phyloP scores from a whole-genome alignment of 352 stramenopile genomes.

The Pythium aquatile region DNA sequence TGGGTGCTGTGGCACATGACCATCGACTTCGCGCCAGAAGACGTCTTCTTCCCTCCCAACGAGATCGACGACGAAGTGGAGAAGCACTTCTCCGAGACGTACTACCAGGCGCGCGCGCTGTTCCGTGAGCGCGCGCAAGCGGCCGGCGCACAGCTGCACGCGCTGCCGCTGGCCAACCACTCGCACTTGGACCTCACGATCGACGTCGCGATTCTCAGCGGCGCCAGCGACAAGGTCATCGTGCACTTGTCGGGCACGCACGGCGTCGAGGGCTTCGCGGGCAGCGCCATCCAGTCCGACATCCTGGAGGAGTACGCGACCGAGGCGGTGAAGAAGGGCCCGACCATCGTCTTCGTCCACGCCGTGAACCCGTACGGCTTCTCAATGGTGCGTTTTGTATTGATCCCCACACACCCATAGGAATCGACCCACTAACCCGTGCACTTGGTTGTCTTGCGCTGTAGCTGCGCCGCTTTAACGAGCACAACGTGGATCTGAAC shows the following conservation, averaged over 20 bases:
- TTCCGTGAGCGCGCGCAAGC: slow-evolving; percentile 45
- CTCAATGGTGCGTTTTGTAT: slow-evolving; percentile 36
- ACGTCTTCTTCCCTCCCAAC: slow-evolving; percentile 33
- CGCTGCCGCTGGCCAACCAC: slow-evolving; percentile 43
- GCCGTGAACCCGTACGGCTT: slow-evolving; percentile 93
- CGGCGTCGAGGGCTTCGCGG: slow-evolving; percentile 79
- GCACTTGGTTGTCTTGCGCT: background rate
- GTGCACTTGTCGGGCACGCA: slow-evolving; percentile 83
- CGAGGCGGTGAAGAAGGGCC: slow-evolving; percentile 11
- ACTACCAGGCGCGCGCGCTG: slow-evolving; percentile 60
- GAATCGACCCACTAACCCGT: too few species aligned
- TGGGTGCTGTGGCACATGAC: slow-evolving; percentile 40
- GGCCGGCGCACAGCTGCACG: slow-evolving; percentile 42
- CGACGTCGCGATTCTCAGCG: slow-evolving; percentile 61
- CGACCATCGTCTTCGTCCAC: slow-evolving; percentile 91
- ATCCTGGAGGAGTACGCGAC: slow-evolving; percentile 38
- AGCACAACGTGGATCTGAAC: slow-evolving; percentile 95
- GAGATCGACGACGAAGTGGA: slow-evolving; percentile 37
- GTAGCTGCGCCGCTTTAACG: slow-evolving; percentile 86
- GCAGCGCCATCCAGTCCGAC: slow-evolving; percentile 75
- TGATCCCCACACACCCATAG: background rate
- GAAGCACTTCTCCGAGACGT: slow-evolving; percentile 51
- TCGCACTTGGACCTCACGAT: slow-evolving; percentile 55
- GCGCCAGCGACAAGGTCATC: slow-evolving; percentile 46
- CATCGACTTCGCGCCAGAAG: slow-evolving; percentile 51